Evolutionary conservation across 2,329 filamentous ascomycete genomes (phyloP), one percentile per base, ranked within the genome.

Genomic region (Myriangium duriaei): DNA sequence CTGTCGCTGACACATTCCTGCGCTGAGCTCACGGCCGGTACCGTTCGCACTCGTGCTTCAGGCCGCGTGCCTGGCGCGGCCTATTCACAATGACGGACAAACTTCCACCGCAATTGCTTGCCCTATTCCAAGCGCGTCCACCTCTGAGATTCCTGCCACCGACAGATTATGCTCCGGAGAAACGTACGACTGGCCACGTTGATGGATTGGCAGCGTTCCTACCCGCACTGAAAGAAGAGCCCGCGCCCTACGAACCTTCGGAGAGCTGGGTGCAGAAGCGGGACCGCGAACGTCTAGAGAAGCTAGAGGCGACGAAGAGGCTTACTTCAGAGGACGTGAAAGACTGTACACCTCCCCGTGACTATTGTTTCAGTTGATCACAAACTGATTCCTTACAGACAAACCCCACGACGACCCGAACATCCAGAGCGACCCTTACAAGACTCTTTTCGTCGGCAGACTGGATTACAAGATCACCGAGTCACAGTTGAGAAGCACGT

Each of bases 61-160:
- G n/a, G n/a, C n/a, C n/a, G n/a, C n/a, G n/a, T n/a, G n/a, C n/a
- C n/a, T n/a, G n/a, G n/a, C n/a, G n/a, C n/a, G n/a, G n/a, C n/a
- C n/a, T n/a, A n/a, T n/a, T n/a, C n/a, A n/a, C n/a, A n/a, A 98
- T 96, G 91, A 96, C 91, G 35, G 88, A 95, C 71, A 91, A 92
- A 64, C 80, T 98, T 13, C 88, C 91, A 42, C 84, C 82, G 40
- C 88, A 93, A 58, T 74, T 96, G 42, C 72, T 96, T 52, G 82
- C 83, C 62, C 83, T 96, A 49, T 98, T 98, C 67, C 83, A 88
- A 63, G 84, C 91, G 57, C 83, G 91, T 43, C 91, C 91, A 51
- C 81, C 88, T 42, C 67, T 96, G 57, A 81, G 86, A 61, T 96
- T 84, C 72, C 76, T 94, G 43, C 80, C 81, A 43, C 83, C 86